A percentile compares a stretch with the other conserved stretches of the same genome.
Evolutionary conservation across 768 basidiomycete species (phyloP).

Genomic region (Dentipellis fragilis): DNA sequence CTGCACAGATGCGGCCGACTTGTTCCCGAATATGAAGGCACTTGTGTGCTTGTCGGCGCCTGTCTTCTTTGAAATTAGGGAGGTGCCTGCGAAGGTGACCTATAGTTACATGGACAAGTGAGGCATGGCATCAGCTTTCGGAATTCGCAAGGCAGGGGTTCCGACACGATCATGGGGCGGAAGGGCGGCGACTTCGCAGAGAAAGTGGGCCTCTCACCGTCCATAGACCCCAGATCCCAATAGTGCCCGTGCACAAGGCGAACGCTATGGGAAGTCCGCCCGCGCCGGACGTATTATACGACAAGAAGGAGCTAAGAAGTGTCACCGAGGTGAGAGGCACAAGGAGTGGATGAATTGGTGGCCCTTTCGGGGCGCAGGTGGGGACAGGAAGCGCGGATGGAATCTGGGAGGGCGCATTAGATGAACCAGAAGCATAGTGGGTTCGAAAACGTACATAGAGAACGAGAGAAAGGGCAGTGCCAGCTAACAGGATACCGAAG

Average conservation of each 20-base stretch:
- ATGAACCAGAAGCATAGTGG: not conserved
- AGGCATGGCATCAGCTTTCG: not conserved
- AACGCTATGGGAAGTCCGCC: conserved; percentile 47
- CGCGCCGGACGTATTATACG: conserved; percentile 52
- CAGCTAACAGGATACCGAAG: conserved; percentile 50
- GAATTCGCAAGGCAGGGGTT: not conserved
- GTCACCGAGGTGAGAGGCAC: conserved; percentile 46
- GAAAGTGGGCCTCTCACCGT: conserved; percentile 33
- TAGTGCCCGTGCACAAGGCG: conserved; percentile 35
- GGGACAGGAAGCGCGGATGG: conserved; percentile 31
- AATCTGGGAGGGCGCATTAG: conserved; percentile 21
- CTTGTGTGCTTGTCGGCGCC: conserved; percentile 80
- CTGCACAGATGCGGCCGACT: conserved; percentile 25
- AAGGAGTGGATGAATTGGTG: conserved; percentile 51
- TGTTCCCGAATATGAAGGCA: conserved; percentile 72
- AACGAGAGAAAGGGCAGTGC: conserved; percentile 45
- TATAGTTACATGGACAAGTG: conserved; percentile 16
- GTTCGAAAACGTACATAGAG: conserved; percentile 35
- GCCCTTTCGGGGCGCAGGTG: conserved; percentile 17
- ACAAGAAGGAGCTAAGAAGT: conserved; percentile 45
- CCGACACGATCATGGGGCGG: not conserved
- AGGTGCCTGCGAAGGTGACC: conserved; percentile 53
- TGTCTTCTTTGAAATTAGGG: conserved; percentile 54
- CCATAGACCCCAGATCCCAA: conserved; percentile 66
- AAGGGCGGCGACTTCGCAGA: not conserved